Conservation (phyloP, 805 yeast genomes). For the Kurtzmaniella cleridarum region DNA sequence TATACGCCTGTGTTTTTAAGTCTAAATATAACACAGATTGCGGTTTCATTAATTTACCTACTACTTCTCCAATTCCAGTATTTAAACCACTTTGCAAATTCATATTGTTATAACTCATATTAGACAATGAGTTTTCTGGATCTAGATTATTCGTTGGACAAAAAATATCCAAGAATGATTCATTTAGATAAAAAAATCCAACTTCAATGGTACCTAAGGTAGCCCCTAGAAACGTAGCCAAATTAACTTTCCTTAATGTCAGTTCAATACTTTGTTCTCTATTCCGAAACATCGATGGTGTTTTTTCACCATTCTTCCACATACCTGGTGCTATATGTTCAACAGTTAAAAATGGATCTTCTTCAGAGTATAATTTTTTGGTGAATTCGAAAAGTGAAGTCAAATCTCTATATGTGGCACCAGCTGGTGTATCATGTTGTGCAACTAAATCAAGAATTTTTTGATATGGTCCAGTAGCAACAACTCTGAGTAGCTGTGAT, state of each 20-base stretch:
- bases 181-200: constrained; percentile 83
- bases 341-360: constrained; percentile 67
- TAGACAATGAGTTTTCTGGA: constrained; percentile 39
- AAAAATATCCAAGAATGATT: constrained; percentile 78
- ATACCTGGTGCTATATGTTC: constrained; percentile 67
- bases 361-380: constrained; percentile 61
- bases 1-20: constrained; percentile 91
- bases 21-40: constrained; percentile 80
- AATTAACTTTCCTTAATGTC: constrained; percentile 75
- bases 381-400: constrained; percentile 76
- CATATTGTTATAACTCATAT: constrained; percentile 25
- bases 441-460: constrained; percentile 68
- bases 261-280: constrained; percentile 58
- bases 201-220: constrained; percentile 78
- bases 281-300: constrained; percentile 53
- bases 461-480: constrained; percentile 71
- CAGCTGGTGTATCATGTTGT: constrained; percentile 57
- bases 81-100: constrained; percentile 29
- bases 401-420: constrained; percentile 61
- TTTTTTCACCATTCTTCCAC: constrained; percentile 58
- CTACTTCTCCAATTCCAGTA: constrained; percentile 32
- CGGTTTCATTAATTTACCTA: constrained; percentile 64
- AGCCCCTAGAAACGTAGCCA: constrained; percentile 86
- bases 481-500: constrained; percentile 68
- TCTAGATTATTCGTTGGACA: constrained; percentile 66